Evolutionary conservation across 2,329 filamentous ascomycete species (phyloP), one percentile per base, ranked within the genome.

Genomic region (Mariannaea elegans): DNA sequence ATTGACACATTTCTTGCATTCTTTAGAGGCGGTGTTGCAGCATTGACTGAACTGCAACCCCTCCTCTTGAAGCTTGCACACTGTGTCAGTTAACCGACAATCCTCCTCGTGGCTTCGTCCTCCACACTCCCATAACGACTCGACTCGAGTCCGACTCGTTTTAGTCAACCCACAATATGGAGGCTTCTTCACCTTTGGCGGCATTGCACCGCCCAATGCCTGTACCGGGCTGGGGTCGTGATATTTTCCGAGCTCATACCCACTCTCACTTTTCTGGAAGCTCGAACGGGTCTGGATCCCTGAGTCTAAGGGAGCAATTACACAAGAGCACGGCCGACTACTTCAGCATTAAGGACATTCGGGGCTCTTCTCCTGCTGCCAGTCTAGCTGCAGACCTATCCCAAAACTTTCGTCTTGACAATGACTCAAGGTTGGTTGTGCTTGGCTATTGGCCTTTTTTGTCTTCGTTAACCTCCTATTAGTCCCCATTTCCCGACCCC

Each of bases 321-420:
- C 79, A 86, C 67, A 82, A 84, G 63, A 78, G 83, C 42, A 81
- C 80, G 38, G 76, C 83, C 32, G 94, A 97, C 77, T 97, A 95
- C 81, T 97, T 98, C 81, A 89, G 84, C 71, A 78, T 91, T 70
- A 93, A 92, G 74, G 85, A 90, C 51, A 82, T 92, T 71, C 87
- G 88, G 67, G 92, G 93, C 47, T 97, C 94, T 18, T 99, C 95
- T 56, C 95, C 95, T 6, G 94, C 93, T 32, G 89, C 93, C 51
- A 97, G 92, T 73, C 82, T 99, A 68, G 94, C 94, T 39, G 94
- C 93, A 63, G 95, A 99, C 78, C 84, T 98, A 70, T 97, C 94
- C 59, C 93, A 97, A 75, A 99, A 98, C 81, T 97, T 98, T 76
- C 91, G 94, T 75, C 91, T 98, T 75, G 94, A 97, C 78, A 93